These are phyloP conservation scores for Magnusiomyces paraingens DNA, from an alignment of 1,139 yeast species.

Conservation along the genomic window DNA sequence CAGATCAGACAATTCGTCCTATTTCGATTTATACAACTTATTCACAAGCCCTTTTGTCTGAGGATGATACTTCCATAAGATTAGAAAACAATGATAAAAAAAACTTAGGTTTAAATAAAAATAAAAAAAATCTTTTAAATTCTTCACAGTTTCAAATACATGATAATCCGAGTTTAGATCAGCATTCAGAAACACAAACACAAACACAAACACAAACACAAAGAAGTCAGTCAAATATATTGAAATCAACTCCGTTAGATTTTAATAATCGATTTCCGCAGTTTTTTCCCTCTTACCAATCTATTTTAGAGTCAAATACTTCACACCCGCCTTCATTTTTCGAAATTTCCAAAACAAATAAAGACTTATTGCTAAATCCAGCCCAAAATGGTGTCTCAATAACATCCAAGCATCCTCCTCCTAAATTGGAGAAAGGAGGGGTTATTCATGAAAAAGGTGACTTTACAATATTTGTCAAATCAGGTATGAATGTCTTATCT, in stretches of 20 bases:
- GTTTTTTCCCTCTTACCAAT: not conserved
- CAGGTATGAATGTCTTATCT: conserved; percentile 10
- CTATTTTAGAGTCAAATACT: not conserved
- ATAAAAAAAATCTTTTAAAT: too few species aligned
- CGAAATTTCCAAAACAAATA: too few species aligned
- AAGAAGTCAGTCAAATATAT: too few species aligned
- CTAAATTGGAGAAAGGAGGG: not conserved
- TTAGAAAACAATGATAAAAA: too few species aligned
- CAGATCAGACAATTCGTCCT: not conserved
- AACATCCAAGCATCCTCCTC: conserved; percentile 2
- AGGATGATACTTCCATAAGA: too few species aligned
- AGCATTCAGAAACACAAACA: too few species aligned
- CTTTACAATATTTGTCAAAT: conserved; percentile 10
- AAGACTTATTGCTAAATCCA: not conserved
- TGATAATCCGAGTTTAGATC: too few species aligned
- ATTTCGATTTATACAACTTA: not conserved
- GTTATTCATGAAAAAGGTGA: not conserved
- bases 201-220: too few species aligned
- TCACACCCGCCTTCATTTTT: not conserved
- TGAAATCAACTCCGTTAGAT: too few species aligned
- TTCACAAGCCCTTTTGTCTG: not conserved
- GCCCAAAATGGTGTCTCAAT: not conserved
- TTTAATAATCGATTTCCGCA: not conserved
- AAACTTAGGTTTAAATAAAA: too few species aligned
- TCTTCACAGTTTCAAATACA: too few species aligned